Evolutionary conservation across 2,329 filamentous ascomycete species (phyloP).

Genomic region (Exophiala dermatitidis): DNA sequence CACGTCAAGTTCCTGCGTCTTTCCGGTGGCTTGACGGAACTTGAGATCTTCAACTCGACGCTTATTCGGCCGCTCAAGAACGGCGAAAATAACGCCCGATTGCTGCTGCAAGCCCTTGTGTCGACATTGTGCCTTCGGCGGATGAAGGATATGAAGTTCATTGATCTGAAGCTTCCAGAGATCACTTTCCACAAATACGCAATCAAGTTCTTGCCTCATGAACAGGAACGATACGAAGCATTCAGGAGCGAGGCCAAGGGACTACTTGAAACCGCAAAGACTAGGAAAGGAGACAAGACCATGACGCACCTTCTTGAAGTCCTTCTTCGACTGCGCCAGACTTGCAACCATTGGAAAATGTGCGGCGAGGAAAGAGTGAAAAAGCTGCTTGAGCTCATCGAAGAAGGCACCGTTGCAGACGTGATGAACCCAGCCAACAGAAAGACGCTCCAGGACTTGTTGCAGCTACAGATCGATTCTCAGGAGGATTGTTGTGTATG

Average conservation of each 20-base stretch:
- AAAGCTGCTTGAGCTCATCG: constrained; percentile 62
- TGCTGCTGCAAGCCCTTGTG: constrained; percentile 69
- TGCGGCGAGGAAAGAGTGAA: constrained; percentile 63
- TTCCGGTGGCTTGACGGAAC: constrained; percentile 65
- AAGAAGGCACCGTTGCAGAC: constrained; percentile 58
- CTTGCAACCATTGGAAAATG: constrained; percentile 83
- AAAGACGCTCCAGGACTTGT: constrained; percentile 63
- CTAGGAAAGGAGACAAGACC: constrained; percentile 42
- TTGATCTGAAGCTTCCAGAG: constrained; percentile 70
- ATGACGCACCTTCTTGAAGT: constrained; percentile 75
- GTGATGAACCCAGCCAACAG: constrained; percentile 63
- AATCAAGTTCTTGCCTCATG: constrained; percentile 64
- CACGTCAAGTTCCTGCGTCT: constrained; percentile 70
- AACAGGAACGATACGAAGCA: constrained; percentile 65
- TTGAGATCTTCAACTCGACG: constrained; percentile 65
- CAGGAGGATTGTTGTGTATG: constrained; percentile 81
- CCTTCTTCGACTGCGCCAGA: constrained; percentile 72
- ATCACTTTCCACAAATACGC: constrained; percentile 72
- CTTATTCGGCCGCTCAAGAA: constrained; percentile 61
- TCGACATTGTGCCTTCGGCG: constrained; percentile 71
- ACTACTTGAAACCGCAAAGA: constrained; percentile 41
- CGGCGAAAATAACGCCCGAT: constrained; percentile 52
- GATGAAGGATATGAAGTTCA: constrained; percentile 80
- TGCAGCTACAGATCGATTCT: constrained; percentile 68
- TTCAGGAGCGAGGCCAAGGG: constrained; percentile 64